phyloP scores from a whole-genome alignment of 1,284 basidiomycete species.

The Puccinia hordei region DNA sequence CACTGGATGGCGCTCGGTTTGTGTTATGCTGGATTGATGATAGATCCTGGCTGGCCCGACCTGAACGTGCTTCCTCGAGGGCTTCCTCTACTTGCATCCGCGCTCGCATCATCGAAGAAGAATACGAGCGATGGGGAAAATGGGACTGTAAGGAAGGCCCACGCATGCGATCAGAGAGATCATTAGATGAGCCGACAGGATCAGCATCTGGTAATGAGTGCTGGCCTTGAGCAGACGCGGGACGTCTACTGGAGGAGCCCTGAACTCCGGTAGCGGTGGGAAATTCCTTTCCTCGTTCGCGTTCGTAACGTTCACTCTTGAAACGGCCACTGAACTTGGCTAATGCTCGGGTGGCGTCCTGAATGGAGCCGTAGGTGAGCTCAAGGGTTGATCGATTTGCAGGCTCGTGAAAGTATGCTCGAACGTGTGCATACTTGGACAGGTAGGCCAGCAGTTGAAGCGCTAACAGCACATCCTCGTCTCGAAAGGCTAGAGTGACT shows the following conservation, averaged over 20 bases:
- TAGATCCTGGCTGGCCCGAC: neutral
- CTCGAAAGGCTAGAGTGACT: constrained; percentile 66
- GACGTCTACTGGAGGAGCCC: constrained; percentile 14
- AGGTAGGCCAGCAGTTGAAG: constrained; percentile 93
- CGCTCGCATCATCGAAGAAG: constrained; percentile 33
- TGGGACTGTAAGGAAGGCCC: constrained; percentile 8
- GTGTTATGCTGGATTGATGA: neutral
- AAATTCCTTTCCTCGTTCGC: constrained; percentile 52
- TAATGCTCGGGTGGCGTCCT: constrained; percentile 39
- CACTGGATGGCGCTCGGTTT: constrained; percentile 16
- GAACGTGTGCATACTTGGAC: constrained; percentile 95
- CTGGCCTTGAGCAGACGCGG: constrained; percentile 37
- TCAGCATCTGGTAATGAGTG: constrained; percentile 15
- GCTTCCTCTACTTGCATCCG: constrained; percentile 41
- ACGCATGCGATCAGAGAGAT: constrained; percentile 6
- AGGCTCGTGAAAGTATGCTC: constrained; percentile 81
- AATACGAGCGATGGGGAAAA: constrained; percentile 38
- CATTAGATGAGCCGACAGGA: neutral
- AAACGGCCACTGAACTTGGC: constrained; percentile 43
- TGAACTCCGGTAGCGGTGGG: constrained; percentile 53
- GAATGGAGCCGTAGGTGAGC: constrained; percentile 46
- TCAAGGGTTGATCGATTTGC: constrained; percentile 45
- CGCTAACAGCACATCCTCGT: constrained; percentile 89
- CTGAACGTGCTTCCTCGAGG: constrained; percentile 4
- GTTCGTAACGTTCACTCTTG: constrained; percentile 44